Evolutionary conservation across 192 early-diverging fungal species (phyloP), one percentile per base, ranked within the genome.

Genomic region (Coemansia reversa): DNA sequence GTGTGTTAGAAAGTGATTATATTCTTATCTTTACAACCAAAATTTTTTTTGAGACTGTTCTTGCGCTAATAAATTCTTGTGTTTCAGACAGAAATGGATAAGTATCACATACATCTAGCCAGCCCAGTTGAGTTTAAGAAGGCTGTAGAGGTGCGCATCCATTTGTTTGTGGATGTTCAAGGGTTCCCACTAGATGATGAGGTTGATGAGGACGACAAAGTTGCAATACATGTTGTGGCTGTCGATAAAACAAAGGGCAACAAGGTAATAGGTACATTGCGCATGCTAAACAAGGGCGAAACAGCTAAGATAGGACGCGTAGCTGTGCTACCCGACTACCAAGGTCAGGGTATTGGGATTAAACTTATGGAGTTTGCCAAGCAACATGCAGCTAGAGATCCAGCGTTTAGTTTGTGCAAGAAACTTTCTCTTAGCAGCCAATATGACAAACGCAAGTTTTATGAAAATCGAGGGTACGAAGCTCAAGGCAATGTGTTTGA

Each of bases 131-230:
- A 79, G 61, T 29, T 63, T 14, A 8, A 49, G 23, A 58, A 66
- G 7, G 70, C 76, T 0, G 14, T 79, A 2, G 19, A n/a, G 0
- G 27, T 74, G 2, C 70, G 76, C 0, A 66, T 79, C 55, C 67
- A 24, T 52, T 70, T 79, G 24, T 79, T 79, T 19, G 66, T 72
- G 20, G 67, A 73, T 6, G 73, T 79, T 45, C 76, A 79, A 56
- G 64, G 61, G 23, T 79, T 79, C 35, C 63, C 67, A 2, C 64
- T 68, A 0, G 50, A 67, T 3, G 66, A 69, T 2, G 76, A 79
- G 49, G 42, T 62, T 9, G 76, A 79, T 35, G 48, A 67, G 29
- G 22, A 67, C 8, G 76, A 79, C 35, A 52, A 53, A 2, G 19
- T 8, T 7, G 76, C 76, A 5, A 24, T 53, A 3, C 76, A 79